A percentile compares a stretch with the other conserved stretches of the same genome.
These are phyloP conservation scores for Cladosporium halotolerans DNA, from an alignment of 2,329 filamentous ascomycete species.

Conservation along the genomic window DNA sequence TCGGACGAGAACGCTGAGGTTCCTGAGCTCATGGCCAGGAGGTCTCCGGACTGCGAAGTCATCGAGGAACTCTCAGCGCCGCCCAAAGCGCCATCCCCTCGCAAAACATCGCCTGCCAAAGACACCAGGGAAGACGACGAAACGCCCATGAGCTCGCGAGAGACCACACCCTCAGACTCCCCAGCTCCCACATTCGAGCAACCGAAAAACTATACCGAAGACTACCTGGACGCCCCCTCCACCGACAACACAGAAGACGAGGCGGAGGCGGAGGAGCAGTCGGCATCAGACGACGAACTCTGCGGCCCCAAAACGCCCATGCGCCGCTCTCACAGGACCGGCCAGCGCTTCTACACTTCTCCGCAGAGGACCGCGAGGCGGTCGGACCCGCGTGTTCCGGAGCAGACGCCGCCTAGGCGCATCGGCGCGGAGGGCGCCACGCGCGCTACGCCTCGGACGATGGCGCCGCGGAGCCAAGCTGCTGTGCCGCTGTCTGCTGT, in stretches of 20 bases:
- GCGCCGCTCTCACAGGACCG: conserved; percentile 18
- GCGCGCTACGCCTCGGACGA: conserved; percentile 23
- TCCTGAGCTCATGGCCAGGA: conserved; percentile 8
- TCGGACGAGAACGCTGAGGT: conserved; percentile 29
- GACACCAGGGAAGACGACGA: conserved; percentile 14
- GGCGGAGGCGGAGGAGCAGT: neutral
- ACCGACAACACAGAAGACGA: conserved; percentile 15
- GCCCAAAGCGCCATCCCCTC: neutral
- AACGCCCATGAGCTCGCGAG: conserved; percentile 18
- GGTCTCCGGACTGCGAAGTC: conserved; percentile 8
- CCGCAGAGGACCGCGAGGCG: conserved; percentile 14
- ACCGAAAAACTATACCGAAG: conserved; percentile 8
- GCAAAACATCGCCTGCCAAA: neutral
- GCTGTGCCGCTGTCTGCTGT: conserved; percentile 15
- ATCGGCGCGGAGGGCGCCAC: conserved; percentile 16
- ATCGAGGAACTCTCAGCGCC: neutral
- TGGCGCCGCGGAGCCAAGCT: conserved; percentile 19
- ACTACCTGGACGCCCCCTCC: conserved; percentile 13
- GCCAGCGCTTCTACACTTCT: conserved; percentile 13
- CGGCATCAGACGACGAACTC: conserved; percentile 27
- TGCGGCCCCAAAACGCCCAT: conserved; percentile 29
- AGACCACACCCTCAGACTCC: conserved; percentile 21
- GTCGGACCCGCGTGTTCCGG: conserved; percentile 11
- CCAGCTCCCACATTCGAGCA: conserved; percentile 10
- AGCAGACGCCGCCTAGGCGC: conserved; percentile 20